A percentile compares a stretch with the other conserved stretches of the same genome.
These are phyloP conservation scores for Mycena maculata DNA, from an alignment of 768 basidiomycete genomes.

Conservation along the genomic window DNA sequence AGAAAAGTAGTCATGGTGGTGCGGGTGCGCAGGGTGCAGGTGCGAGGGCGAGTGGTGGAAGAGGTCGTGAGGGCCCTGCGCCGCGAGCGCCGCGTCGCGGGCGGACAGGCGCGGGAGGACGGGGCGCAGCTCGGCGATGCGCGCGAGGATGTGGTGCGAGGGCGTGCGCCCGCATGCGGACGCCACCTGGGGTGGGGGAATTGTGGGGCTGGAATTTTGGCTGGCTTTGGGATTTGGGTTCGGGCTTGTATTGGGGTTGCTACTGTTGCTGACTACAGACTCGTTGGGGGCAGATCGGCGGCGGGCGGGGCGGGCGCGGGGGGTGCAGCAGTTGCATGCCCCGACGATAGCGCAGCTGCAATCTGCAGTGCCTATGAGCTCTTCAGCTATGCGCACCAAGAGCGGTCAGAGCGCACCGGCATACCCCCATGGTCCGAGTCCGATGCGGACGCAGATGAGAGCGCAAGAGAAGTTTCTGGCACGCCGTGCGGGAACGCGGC, in stretches of 20 bases:
- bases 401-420: conserved; percentile 57
- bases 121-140: conserved; percentile 74
- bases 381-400: conserved; percentile 57
- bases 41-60: conserved; percentile 36
- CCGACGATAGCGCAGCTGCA: conserved; percentile 63
- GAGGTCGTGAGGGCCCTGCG: conserved; percentile 22
- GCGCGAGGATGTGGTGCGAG: conserved; percentile 65
- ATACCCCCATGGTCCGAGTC: conserved; percentile 77
- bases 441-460: conserved; percentile 56
- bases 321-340: conserved; percentile 69
- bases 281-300: conserved; percentile 41
- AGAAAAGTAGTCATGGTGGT: conserved; percentile 58
- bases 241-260: conserved; percentile 23
- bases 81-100: conserved; percentile 45
- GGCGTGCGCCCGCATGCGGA: conserved; percentile 41
- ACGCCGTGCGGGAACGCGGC: conserved; percentile 88
- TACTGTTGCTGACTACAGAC: conserved; percentile 44
- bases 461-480: conserved; percentile 73
- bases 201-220: conserved; percentile 18
- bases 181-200: conserved; percentile 14
- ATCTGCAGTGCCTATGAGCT: conserved; percentile 53
- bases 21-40: conserved; percentile 50
- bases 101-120: conserved; percentile 72
- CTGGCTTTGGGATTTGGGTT: conserved; percentile 23
- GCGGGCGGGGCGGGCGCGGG: conserved; percentile 51